Evolutionary conservation across 208 protist genomes (phyloP), one percentile per base, ranked within the genome.

Genomic region (Trypanosoma platydactyli): DNA sequence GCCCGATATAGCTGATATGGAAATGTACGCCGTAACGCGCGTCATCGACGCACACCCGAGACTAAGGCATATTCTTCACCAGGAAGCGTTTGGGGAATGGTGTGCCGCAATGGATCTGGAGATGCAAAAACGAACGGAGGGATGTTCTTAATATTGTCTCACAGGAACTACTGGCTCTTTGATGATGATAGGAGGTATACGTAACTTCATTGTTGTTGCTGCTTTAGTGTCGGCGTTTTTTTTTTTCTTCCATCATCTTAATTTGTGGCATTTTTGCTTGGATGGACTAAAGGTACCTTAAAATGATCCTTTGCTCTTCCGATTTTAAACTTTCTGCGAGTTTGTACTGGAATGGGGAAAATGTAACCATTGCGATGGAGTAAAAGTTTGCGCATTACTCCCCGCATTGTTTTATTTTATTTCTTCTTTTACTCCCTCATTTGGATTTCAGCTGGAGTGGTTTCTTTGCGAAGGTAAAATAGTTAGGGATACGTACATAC

Each of bases 11-110:
- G 84, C 83, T 5, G 88, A 94, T 53, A 50, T 94, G 12, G 84
- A 94, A 76, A 87, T 94, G 80, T 94, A 83, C 62, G 88, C 77
- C 16, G 83, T 91, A 40, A 88, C 81, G 20, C 88, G 84, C 12
- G 73, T 89, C 16, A 58, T 91, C 11, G 60, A 69, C 46, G 62
- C 54, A 45, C 88, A 94, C 57, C 84, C 84, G 13, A 64, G 57
- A 3, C 66, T 94, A 16, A 64, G 73, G 30, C 5, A 56, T 45
- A 35, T 90, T 11, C 67, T 81, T 18, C 71, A 74, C 30, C 57
- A 80, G 29, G 76, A 78, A 35, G 59, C 53, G 20, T 79, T 89
- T 74, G 81, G 81, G n/a, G 75, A 59, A 59, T 92, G 86, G 84
- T 72, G 83, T 57, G 56, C 58, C 11, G 81, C 83, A 5, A 88